Percentiles rank a stretch among this genome's conserved stretches.
Evolutionary conservation across 441 rosid species (phyloP).

Genomic region (Pelargonium exstipulatum): DNA sequence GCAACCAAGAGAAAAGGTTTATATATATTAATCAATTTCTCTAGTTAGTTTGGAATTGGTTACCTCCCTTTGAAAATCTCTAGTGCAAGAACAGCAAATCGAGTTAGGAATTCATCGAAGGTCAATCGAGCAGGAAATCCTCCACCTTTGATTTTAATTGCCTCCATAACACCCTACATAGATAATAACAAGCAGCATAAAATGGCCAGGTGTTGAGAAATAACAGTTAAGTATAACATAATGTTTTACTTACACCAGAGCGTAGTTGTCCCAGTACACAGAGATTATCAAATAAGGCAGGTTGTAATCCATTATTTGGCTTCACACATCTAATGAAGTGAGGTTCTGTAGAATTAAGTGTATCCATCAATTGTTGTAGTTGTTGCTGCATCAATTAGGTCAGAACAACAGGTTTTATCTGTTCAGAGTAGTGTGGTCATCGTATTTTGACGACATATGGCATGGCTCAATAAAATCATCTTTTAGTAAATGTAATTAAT

Average conservation of each 20-base stretch:
- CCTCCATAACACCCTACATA: constrained; percentile 91
- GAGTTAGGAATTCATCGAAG: constrained; percentile 77
- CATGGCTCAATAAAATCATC: constrained; percentile 15
- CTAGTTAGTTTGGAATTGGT: constrained; percentile 50
- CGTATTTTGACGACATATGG: constrained; percentile 7
- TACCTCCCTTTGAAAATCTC: constrained; percentile 73
- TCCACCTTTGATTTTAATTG: constrained; percentile 90
- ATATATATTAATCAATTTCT: constrained; percentile 77
- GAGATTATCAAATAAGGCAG: constrained; percentile 89
- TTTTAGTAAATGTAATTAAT: constrained; percentile 5
- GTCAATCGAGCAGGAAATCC: constrained; percentile 95
- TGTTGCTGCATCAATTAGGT: constrained; percentile 57
- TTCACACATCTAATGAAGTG: constrained; percentile 97
- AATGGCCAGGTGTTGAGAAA: not conserved
- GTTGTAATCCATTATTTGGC: constrained; percentile 86
- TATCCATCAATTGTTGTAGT: constrained; percentile 85
- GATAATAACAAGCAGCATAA: constrained; percentile 5
- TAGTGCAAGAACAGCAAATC: constrained; percentile 80
- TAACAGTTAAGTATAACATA: constrained; percentile 6
- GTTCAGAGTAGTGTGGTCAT: constrained; percentile 16
- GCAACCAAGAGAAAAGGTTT: constrained; percentile 26
- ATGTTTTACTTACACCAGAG: constrained; percentile 72
- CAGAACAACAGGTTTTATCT: constrained; percentile 24
- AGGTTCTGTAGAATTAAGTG: constrained; percentile 90
- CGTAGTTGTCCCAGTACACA: constrained; percentile 95